Conservation (phyloP, 257 asterid genomes). For the Solanum paucissectum region DNA sequence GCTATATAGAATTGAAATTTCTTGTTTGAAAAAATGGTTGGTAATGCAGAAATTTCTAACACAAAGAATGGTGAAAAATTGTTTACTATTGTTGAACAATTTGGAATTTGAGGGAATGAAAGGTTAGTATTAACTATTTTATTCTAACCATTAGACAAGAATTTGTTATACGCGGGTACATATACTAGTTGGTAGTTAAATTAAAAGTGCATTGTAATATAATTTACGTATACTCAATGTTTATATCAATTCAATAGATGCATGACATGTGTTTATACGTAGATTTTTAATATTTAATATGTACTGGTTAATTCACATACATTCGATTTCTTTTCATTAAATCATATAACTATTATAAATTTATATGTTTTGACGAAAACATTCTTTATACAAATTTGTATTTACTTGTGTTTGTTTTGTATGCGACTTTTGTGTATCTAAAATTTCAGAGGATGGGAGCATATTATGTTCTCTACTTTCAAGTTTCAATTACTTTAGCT, state of each 20-base stretch:
- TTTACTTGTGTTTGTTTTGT: not conserved
- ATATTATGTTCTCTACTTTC: not conserved
- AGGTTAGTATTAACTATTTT: not conserved
- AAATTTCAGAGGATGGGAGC: not conserved
- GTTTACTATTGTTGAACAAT: not conserved
- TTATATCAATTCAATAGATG: not conserved
- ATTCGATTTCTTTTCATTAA: not conserved
- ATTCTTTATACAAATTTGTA: not conserved
- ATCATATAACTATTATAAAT: not conserved
- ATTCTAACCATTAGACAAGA: not conserved
- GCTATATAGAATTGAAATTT: not conserved
- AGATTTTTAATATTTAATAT: not conserved
- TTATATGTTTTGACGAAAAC: not conserved
- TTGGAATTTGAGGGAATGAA: not conserved
- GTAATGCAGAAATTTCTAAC: not conserved
- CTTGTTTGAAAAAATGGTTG: not conserved
- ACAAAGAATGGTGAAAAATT: not conserved
- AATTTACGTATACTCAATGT: not conserved
- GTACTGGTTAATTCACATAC: too few species aligned
- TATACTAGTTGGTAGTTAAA: not conserved
- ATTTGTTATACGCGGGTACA: not conserved
- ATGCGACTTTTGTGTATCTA: not conserved
- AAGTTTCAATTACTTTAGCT: not conserved
- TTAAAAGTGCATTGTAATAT: not conserved
- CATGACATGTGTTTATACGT: not conserved